These are phyloP conservation scores for Phytopythium sindhum DNA, from an alignment of 352 stramenopile genomes.

Conservation along the genomic window DNA sequence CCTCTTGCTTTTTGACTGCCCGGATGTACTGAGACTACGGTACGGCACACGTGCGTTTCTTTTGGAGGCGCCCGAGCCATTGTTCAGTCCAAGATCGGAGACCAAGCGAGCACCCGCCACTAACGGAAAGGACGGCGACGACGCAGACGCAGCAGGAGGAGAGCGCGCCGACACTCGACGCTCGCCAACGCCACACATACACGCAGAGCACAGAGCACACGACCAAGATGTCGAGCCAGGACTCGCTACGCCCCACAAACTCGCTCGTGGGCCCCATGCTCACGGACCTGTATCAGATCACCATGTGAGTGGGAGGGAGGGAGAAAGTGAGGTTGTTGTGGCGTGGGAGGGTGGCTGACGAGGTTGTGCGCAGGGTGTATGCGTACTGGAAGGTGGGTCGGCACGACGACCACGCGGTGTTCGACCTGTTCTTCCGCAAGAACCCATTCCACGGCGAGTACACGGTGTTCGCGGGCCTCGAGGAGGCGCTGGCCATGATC, in stretches of 20 bases:
- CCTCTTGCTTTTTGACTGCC: not conserved
- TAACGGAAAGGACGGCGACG: not conserved
- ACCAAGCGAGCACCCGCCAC: not conserved
- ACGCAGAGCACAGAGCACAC: not conserved
- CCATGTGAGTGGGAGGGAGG: slow-evolving; percentile 50
- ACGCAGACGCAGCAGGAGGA: too few species aligned
- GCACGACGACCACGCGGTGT: slow-evolving; percentile 91
- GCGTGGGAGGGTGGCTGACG: not conserved
- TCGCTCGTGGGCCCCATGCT: slow-evolving; percentile 94
- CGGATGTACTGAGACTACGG: not conserved
- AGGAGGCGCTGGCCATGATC: slow-evolving; percentile 90
- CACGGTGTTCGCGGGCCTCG: slow-evolving; percentile 92
- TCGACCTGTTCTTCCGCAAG: slow-evolving; percentile 99
- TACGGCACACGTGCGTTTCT: not conserved
- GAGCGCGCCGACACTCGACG: too few species aligned
- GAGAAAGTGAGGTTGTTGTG: not conserved
- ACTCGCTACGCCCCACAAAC: slow-evolving; percentile 85
- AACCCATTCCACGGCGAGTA: slow-evolving; percentile 98
- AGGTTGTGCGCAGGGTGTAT: slow-evolving; percentile 92
- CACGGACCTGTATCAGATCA: slow-evolving; percentile 98
- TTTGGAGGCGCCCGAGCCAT: not conserved
- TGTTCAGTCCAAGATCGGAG: slow-evolving; percentile 5
- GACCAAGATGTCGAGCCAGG: slow-evolving; percentile 21
- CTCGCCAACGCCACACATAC: not conserved
- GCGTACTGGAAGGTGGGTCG: slow-evolving; percentile 97